Evolutionary conservation across 257 asterid genomes (phyloP), one percentile per base, ranked within the genome.

Genomic region (Paraleonurus japonicus): DNA sequence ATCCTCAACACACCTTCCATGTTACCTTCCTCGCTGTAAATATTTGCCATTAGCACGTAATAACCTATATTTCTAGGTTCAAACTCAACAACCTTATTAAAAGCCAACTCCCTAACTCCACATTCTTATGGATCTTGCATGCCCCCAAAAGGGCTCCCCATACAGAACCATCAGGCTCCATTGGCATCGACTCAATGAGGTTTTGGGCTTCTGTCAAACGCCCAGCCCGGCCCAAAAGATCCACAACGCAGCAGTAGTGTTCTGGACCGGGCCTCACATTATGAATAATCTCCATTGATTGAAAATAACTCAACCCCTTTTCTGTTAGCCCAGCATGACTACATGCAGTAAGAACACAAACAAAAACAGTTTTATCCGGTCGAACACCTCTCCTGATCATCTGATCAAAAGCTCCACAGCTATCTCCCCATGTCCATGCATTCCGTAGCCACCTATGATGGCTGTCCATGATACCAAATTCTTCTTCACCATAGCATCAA

Each of bases 141-240:
- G 92, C 96, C 72, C 96, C 95, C 71, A 94, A 66, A 60, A 94
- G 90, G 76, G 98, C 97, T 11, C 98, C 99, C 99, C 99, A 94
- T 5, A 91, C 89, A 16, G 98, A 88, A n/a, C 96, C 98, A 80
- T 94, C 96, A 0, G 96, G 95, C 71, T 81, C 70, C 55, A 77
- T 65, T 15, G 87, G 84, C 96, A 94, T 91, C 1, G 80, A 71
- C 28, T 80, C 82, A 24, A 91, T 94, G 48, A 89, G 83, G 26
- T 78, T 72, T 0, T 23, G 22, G 10, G 96, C 99, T 61, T 94
- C 93, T 16, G 78, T 63, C 30, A 94, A 72, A 26, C 85, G 81
- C 65, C 99, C 99, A 2, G 92, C 96, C 59, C 99, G 84, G 33
- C 96, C 96, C 65, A 89, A 76, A 75, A 91, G 93, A 78, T 94